A percentile compares a stretch with the other conserved stretches of the same genome.
Evolutionary conservation across 352 stramenopile genomes (phyloP).

Genomic region (Globisporangium megalacanthum): DNA sequence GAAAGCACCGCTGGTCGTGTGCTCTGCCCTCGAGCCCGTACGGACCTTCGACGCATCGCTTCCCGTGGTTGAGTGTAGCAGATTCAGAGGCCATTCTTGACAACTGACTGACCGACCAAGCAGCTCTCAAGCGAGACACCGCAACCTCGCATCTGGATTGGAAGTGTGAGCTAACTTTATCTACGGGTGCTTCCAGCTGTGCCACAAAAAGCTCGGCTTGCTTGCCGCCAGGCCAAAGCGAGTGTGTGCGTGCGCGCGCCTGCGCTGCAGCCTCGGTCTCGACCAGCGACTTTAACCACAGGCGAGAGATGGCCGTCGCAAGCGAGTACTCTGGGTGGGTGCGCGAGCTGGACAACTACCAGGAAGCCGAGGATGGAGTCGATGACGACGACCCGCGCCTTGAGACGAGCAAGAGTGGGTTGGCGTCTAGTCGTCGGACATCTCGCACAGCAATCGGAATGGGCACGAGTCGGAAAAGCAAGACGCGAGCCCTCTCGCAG

Average conservation of each 20-base stretch:
- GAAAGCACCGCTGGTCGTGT: not conserved
- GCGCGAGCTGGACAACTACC: conserved; percentile 15
- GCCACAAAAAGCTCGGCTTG: not conserved
- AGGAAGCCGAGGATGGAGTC: conserved; percentile 2
- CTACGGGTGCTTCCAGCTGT: no score
- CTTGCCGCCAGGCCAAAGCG: not conserved
- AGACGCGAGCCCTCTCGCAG: conserved; percentile 28
- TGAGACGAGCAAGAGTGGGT: conserved; percentile 6
- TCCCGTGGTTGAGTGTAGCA: conserved; percentile 15
- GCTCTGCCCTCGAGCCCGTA: not conserved
- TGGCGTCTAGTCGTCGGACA: conserved; percentile 4
- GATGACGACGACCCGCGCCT: conserved; percentile 8
- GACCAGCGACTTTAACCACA: not conserved
- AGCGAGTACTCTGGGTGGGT: conserved; percentile 19
- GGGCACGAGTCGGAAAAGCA: conserved; percentile 9
- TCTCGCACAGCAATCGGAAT: conserved; percentile 1
- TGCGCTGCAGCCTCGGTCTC: not conserved
- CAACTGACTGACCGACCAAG: no score
- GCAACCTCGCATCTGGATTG: no score
- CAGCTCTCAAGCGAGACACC: not conserved
- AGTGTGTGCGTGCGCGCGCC: not conserved
- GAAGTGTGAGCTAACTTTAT: no score
- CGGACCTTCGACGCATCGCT: conserved; percentile 21
- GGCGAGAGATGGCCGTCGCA: conserved; percentile 10
- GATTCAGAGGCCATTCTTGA: conserved; percentile 11